Percentiles rank a stretch among this genome's conserved stretches.
These are phyloP conservation scores for Trichophyton verrucosum DNA, from an alignment of 2,329 filamentous ascomycete species.

Conservation along the genomic window DNA sequence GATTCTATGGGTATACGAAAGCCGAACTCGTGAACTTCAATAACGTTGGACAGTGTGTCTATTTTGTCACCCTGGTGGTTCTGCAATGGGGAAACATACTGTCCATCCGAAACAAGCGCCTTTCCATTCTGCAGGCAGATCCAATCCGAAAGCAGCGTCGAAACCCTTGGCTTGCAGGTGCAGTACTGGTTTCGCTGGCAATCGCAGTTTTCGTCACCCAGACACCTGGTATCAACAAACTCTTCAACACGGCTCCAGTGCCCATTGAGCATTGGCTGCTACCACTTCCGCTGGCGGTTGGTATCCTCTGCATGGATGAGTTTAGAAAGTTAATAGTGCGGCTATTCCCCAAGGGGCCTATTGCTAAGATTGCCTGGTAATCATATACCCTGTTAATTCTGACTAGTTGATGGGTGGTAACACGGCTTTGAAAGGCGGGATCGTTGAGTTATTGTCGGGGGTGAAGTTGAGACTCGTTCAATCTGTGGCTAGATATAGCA, in stretches of 20 bases:
- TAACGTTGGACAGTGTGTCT: conserved; percentile 59
- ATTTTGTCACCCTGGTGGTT: conserved; percentile 68
- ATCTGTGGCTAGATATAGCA: not conserved
- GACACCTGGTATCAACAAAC: conserved; percentile 50
- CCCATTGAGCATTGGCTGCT: conserved; percentile 66
- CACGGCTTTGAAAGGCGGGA: not conserved
- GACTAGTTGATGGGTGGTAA: too few species aligned
- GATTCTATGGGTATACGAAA: conserved; percentile 37
- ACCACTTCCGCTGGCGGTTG: conserved; percentile 58
- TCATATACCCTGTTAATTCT: not conserved
- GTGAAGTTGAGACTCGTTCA: not conserved
- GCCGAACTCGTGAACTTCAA: conserved; percentile 45
- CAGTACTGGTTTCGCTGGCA: conserved; percentile 54
- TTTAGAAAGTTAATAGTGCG: conserved; percentile 51
- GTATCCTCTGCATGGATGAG: conserved; percentile 54
- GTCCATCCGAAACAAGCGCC: conserved; percentile 51
- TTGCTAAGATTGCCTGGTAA: conserved; percentile 55
- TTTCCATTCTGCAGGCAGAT: conserved; percentile 60
- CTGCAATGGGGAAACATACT: conserved; percentile 64
- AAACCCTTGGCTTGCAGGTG: conserved; percentile 58
- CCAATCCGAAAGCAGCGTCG: conserved; percentile 51
- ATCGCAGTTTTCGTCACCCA: conserved; percentile 47
- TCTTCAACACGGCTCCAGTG: conserved; percentile 50
- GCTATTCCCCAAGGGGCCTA: conserved; percentile 43
- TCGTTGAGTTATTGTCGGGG: not conserved